A percentile compares a stretch with the other conserved stretches of the same genome.
Evolutionary conservation across 352 stramenopile genomes (phyloP).

Genomic region (Phytophthora capsici): DNA sequence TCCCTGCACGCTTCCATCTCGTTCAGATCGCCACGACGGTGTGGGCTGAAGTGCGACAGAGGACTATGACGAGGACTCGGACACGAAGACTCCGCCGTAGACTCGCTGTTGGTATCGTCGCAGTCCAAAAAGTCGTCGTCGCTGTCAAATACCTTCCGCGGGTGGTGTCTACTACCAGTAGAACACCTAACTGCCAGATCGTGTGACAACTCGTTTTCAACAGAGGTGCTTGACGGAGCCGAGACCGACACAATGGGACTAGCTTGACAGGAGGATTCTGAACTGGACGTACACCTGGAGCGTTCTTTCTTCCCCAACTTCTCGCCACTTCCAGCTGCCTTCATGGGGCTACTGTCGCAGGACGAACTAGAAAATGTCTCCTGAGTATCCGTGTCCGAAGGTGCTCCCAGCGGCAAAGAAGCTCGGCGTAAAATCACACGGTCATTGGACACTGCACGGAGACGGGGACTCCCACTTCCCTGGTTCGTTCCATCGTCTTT

Average conservation of each 20-base stretch:
- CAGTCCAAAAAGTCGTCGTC: conserved; percentile 76
- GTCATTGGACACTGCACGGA: conserved; percentile 16
- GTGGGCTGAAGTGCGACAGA: conserved; percentile 33
- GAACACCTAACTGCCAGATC: conserved; percentile 24
- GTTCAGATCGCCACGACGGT: conserved; percentile 35
- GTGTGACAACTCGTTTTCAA: conserved; percentile 28
- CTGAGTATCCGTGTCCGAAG: conserved; percentile 25
- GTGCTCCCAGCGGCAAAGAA: conserved; percentile 15
- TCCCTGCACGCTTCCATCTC: conserved; percentile 45
- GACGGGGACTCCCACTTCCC: background rate
- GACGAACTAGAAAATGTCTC: conserved; percentile 20
- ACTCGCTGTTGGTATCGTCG: conserved; percentile 80
- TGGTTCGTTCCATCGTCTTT: conserved; percentile 14
- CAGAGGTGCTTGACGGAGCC: conserved; percentile 22
- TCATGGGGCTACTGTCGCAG: conserved; percentile 21
- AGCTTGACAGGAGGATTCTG: conserved; percentile 9
- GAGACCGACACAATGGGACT: conserved; percentile 7
- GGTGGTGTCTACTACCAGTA: conserved; percentile 5
- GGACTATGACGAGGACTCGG: conserved; percentile 64
- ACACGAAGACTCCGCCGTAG: conserved; percentile 75
- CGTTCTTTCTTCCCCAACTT: conserved; percentile 15
- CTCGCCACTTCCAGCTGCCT: conserved; percentile 6
- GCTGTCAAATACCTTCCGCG: conserved; percentile 35
- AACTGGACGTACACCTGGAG: background rate
- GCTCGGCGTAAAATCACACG: conserved; percentile 18